Evolutionary conservation across 495 filamentous ascomycete genomes (phyloP).

Genomic region (Penicillium diatomitis): DNA sequence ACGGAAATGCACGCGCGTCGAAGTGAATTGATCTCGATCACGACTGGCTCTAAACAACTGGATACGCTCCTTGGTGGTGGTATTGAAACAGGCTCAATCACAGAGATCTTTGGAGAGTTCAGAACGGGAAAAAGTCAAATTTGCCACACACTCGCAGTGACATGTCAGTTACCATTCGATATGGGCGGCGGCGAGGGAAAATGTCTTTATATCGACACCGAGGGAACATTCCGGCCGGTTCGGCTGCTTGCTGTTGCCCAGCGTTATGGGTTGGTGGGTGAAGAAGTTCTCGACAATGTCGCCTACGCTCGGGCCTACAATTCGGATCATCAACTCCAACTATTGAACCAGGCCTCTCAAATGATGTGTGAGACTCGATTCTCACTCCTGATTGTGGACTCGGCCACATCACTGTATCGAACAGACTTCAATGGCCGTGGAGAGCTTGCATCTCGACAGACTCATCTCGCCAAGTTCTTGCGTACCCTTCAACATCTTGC

Average conservation of each 20-base stretch:
- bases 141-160: constrained; percentile 96
- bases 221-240: constrained; percentile 93
- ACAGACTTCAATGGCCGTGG: constrained; percentile 94
- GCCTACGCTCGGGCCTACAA: constrained; percentile 98
- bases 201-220: constrained; percentile 98
- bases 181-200: constrained; percentile 99
- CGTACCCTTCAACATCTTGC: constrained; percentile 86
- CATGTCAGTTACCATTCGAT: constrained; percentile 93
- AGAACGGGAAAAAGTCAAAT: constrained; percentile 97
- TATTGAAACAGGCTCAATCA: constrained; percentile 93
- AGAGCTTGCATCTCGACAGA: constrained; percentile 82
- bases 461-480: constrained; percentile 95
- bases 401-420: constrained; percentile 86
- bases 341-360: constrained; percentile 85
- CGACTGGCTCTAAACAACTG: constrained; percentile 92
- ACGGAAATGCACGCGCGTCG: constrained; percentile 97
- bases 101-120: constrained; percentile 98
- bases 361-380: constrained; percentile 99
- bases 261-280: constrained; percentile 85
- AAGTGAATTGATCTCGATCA: constrained; percentile 94
- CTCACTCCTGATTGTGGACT: constrained; percentile 90
- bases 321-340: constrained; percentile 90
- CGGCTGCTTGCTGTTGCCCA: constrained; percentile 85
- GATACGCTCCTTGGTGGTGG: constrained; percentile 93
- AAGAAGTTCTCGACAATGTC: constrained; percentile 96